Evolutionary conservation across 129 eudicot genomes (phyloP).

Genomic region (Flaveria bidentis): DNA sequence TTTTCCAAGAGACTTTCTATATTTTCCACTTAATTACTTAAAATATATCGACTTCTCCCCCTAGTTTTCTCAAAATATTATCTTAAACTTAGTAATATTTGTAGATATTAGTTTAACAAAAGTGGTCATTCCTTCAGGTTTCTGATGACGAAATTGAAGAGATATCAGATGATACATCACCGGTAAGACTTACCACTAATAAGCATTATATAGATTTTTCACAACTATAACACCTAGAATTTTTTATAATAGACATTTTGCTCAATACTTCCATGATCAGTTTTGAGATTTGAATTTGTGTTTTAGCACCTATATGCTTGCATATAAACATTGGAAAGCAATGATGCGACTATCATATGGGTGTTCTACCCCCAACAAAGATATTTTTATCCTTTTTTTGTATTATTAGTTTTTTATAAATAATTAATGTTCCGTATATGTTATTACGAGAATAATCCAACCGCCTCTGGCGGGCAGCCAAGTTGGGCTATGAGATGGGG

Average conservation of each 20-base stretch:
- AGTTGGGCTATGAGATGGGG: background rate
- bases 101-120: slow-evolving; percentile 22
- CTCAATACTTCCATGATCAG: background rate
- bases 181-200: slow-evolving; percentile 43
- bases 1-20: background rate
- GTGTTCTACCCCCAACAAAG: background rate
- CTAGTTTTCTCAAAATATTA: background rate
- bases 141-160: slow-evolving; percentile 79
- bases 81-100: slow-evolving; percentile 10
- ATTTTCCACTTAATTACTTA: background rate
- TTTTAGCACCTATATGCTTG: background rate
- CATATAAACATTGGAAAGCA: background rate
- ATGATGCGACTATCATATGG: background rate
- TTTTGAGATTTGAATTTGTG: background rate
- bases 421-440: background rate
- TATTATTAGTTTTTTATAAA: background rate
- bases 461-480: too few species aligned
- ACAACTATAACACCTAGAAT: background rate
- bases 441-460: background rate
- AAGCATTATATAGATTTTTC: slow-evolving; percentile 1
- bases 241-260: background rate
- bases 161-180: slow-evolving; percentile 58
- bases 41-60: background rate
- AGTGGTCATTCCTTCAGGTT: slow-evolving; percentile 35
- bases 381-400: background rate